These are phyloP conservation scores for Fraxinus baroniana DNA, from an alignment of 305 asterid species.

Conservation along the genomic window DNA sequence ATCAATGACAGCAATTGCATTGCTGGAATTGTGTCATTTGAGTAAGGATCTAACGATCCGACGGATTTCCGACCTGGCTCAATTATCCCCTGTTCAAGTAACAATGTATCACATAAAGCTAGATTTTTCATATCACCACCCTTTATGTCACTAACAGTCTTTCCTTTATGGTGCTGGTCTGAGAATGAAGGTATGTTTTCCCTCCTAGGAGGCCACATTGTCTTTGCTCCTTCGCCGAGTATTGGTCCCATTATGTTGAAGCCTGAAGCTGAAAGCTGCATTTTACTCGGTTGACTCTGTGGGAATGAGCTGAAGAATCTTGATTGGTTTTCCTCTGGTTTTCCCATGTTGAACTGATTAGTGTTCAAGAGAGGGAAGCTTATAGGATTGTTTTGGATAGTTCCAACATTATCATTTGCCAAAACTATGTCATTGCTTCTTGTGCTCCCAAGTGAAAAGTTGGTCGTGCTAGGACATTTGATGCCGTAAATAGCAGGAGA, in stretches of 20 bases:
- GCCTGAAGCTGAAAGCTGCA: constrained; percentile 32
- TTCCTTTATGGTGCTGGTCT: constrained; percentile 44
- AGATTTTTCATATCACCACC: neutral
- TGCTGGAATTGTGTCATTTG: constrained; percentile 72
- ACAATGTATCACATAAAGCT: constrained; percentile 22
- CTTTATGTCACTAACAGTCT: constrained; percentile 45
- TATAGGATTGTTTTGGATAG: constrained; percentile 18
- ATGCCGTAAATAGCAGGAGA: constrained; percentile 29
- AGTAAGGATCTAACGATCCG: constrained; percentile 46
- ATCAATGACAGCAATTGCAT: constrained; percentile 77
- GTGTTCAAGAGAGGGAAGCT: constrained; percentile 27
- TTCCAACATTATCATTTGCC: constrained; percentile 26
- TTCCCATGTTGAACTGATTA: constrained; percentile 23
- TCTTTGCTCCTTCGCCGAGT: constrained; percentile 13
- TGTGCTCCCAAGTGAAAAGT: constrained; percentile 26
- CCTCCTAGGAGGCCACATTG: constrained; percentile 3
- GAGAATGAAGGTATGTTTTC: constrained; percentile 24
- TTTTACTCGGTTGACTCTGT: constrained; percentile 37
- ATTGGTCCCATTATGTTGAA: constrained; percentile 32
- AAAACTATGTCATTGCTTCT: constrained; percentile 20
- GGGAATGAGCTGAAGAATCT: constrained; percentile 30
- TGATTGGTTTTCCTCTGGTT: constrained; percentile 28
- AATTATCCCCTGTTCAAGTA: constrained; percentile 29
- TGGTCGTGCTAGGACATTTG: constrained; percentile 22
- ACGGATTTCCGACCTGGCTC: constrained; percentile 25